Base-by-base conservation (phyloP, 208 protist species). In the Angomonas deanei region DNA sequence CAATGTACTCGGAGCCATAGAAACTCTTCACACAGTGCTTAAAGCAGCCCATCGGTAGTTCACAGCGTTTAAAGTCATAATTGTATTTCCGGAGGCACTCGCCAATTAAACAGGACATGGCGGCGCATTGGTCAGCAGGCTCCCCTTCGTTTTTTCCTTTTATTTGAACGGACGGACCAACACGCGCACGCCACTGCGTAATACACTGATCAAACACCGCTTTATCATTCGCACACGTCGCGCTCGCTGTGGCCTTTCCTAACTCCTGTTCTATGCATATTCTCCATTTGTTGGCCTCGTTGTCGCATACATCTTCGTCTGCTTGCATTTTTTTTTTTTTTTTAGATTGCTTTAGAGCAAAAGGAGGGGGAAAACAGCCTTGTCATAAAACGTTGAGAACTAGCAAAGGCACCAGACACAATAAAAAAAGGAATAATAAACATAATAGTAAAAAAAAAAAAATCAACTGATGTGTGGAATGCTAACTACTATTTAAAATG, bases 21-120 rank as follows among this genome's bases (percentile, higher is more conserved):
- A 80, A 88, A 15, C 73, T 73, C 53, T 78, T 86, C 38, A 93
- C 86, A 28, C 86, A 93, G 63, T 90, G 76, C 55, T 93, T 93
- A 67, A 93, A 93, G 47, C 68, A 86, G 6, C 80, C 61, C 60
- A 82, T 93, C 27, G 78, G 82, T 28, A 74, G 64, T 39, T 84
- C 77, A 69, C 86, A 93, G 19, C 73, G 63, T 3, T 76, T 61
- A 72, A 93, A 93, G 58, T 89, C 74, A 64, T 85, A 93, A 36
- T 78, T 81, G 73, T 70, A 78, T n/a, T 78, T 69, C 30, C 82
- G 80, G 49, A 93, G 71, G 47, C 86, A 93, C 42, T 72, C 65
- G 3, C 83, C 86, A 24, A 90, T 76, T 5, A 90, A 74, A 53
- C 86, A 93, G 27, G 82, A 88, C 70, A 90, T 74, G 8, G 78